Base-by-base conservation (phyloP, 2,329 filamentous ascomycete genomes). In the Fusarium multiceps region DNA sequence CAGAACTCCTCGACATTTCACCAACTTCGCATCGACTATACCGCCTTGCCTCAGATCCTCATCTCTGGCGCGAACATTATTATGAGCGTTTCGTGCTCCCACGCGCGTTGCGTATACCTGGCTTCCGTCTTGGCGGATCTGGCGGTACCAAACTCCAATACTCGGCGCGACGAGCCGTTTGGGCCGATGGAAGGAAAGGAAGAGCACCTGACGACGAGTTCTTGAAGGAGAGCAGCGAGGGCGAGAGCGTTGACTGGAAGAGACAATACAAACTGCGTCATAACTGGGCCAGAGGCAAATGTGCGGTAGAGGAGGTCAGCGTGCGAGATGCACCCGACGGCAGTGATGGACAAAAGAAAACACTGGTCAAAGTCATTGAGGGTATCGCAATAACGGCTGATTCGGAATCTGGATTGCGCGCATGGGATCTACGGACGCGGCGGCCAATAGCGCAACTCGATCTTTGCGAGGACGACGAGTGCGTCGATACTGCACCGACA, bases 21-120 rank as follows among this genome's bases (percentile, higher is more conserved):
- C 82, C 89, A 57, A 85, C 94, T n/a, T 98, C 93, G 3, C 88
- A 82, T 56, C 93, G 92, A 63, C 92, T 97, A 76, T 85, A 89
- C 72, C 85, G 84, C 41, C 86, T 98, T 20, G 87, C 93, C 10
- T 86, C 87, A 57, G 96, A 98, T 79, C 91, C 92, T 1, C 93
- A 98, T 77, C 83, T 98, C 59, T 99, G 96, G 96, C 96, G 95
- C 78, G 87, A 87, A 16, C 88, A 93, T 51, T 99, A 97, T 81
- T 97, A 97, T 80, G 86, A 89, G 27, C 90, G 92, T 67, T 98
- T 97, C 80, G 93, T 98, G 30, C 87, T 92, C 37, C 94, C 93
- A 41, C 89, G 94, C 75, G 92, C 92, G 37, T 86, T 92, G 71
- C 89, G 92, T 61, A 89, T 95, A 59, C 92, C 92, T 1, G 91